Conservation (phyloP, 1,139 yeast genomes). For the Groenewaldozyma sp. region DNA sequence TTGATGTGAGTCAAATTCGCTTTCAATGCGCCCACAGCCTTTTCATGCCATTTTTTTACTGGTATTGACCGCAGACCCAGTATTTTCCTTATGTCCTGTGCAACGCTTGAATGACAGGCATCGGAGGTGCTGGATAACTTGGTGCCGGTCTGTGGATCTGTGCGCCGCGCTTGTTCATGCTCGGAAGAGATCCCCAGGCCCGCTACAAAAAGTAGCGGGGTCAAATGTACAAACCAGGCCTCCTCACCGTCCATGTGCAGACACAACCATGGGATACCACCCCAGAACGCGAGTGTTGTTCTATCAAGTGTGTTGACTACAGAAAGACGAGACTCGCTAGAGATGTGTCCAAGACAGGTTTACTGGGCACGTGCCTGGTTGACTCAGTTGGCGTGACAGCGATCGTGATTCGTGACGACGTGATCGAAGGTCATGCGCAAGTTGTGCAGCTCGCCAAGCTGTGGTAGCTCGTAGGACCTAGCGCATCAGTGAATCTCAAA, state of each 20-base stretch:
- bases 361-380: no score
- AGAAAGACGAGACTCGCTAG: no score
- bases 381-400: no score
- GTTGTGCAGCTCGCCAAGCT: no score
- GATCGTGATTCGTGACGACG: no score
- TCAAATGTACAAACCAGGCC: conserved; percentile 19
- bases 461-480: no score
- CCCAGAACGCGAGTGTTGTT: no score
- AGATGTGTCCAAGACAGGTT: no score
- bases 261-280: no score
- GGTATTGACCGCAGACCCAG: conserved; percentile 5
- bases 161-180: conserved; percentile 14
- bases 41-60: conserved; percentile 2
- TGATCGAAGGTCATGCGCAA: no score
- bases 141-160: conserved; percentile 13
- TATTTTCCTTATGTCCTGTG: conserved; percentile 13
- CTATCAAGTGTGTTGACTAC: no score
- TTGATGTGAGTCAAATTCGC: conserved; percentile 18
- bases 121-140: conserved; percentile 16
- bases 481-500: no score
- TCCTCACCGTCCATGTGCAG: background rate
- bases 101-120: conserved; percentile 17
- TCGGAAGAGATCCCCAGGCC: conserved; percentile 20
- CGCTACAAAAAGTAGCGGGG: conserved; percentile 22
- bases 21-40: background rate